Evolutionary conservation across 2,329 filamentous ascomycete species (phyloP), one percentile per base, ranked within the genome.

Genomic region (Chaetomium sp.): DNA sequence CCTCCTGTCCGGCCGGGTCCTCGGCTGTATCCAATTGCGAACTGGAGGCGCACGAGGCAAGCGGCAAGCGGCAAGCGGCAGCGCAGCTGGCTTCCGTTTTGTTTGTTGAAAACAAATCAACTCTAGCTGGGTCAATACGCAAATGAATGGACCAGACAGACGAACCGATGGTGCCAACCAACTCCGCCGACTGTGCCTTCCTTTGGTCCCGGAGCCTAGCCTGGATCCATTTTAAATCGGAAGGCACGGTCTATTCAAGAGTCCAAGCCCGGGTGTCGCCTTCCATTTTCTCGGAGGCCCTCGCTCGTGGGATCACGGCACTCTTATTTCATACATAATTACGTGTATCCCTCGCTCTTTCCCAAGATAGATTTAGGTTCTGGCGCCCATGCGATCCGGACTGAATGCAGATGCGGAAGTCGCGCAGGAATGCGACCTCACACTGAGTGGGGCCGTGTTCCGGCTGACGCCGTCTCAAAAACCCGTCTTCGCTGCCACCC

Each of bases 131-230:
- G 19, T 27, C 19, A 27, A 27, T 27, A 27, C 19, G 33, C 44
- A 42, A 43, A 36, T 53, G 44, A 53, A 27, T 27, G 19, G 19
- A 27, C 19, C 19, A 27, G 19, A 27, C 19, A 27, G 19, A 27
- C 19, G 3, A 27, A 27, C 19, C 19, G 19, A 27, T 27, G 19
- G 19, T 27, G 19, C 19, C 19, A 27, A 27, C 19, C 19, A 27
- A 27, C 19, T 27, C 19, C 19, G 19, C 19, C 19, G 19, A 38
- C 48, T 19, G 49, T 41, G 40, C 49, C 37, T 58, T 35, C 52
- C 45, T 58, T 54, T 10, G 45, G 34, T 54, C 46, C 57, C 56
- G 49, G 59, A 57, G 34, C 44, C 58, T 55, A 41, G 48, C 48
- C 48, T 56, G 53, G 58, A 36, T 51, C 55, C 49, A 38, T 43